Evolutionary conservation across 169 alveolate genomes (phyloP).

Genomic region (Amoebophrya sp.): DNA sequence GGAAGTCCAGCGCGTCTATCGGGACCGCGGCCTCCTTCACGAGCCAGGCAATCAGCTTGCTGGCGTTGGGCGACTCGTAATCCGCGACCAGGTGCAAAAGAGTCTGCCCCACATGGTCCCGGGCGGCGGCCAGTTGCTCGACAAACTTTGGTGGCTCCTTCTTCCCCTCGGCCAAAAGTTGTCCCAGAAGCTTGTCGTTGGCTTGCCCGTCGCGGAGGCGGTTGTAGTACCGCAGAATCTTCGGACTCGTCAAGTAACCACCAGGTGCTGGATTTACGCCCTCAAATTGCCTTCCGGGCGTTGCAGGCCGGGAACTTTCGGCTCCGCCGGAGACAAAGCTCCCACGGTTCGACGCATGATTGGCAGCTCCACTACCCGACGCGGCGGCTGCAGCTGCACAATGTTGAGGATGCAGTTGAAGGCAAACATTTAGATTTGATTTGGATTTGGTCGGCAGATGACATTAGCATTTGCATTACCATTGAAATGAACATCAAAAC

Average conservation of each 20-base stretch:
- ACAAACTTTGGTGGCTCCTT: neutral
- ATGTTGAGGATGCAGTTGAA: no score
- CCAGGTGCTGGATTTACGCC: no score
- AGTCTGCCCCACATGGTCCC: neutral
- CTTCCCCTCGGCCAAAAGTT: neutral
- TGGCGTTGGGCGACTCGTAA: neutral
- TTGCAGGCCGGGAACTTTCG: no score
- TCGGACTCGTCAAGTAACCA: neutral
- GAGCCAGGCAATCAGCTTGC: neutral
- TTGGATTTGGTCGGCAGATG: no score
- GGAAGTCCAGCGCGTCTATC: neutral
- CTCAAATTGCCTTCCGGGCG: no score
- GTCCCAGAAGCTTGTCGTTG: neutral
- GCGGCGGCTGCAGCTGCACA: no score
- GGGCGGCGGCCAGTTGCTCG: neutral
- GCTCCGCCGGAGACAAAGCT: no score
- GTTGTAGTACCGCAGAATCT: constrained; percentile 19
- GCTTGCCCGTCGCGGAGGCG: neutral
- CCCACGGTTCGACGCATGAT: no score
- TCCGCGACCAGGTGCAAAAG: neutral
- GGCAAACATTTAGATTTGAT: no score
- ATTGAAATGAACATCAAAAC: no score
- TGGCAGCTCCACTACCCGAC: no score
- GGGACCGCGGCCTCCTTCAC: neutral
- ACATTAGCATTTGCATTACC: no score